Conservation (phyloP, 2,329 filamentous ascomycete genomes). For the Penicillium sp. region DNA sequence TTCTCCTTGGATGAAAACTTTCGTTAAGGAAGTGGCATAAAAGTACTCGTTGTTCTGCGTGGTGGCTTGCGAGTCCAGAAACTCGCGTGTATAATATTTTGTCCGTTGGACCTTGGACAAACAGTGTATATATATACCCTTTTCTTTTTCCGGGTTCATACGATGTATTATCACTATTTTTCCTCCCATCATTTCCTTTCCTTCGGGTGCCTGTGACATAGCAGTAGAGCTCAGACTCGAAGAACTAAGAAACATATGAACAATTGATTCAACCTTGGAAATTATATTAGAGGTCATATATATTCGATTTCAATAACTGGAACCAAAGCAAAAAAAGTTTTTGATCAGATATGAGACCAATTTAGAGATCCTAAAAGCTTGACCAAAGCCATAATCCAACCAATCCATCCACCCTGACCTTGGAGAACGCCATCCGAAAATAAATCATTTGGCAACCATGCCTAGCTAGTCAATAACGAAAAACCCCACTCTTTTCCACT, state of each 20-base stretch:
- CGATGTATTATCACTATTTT: not conserved
- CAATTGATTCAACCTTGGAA: too few relatives aligned
- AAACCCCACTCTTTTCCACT: not conserved
- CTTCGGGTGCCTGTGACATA: not conserved
- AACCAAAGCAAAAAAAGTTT: not conserved
- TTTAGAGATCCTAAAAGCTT: not conserved
- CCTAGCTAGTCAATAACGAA: not conserved
- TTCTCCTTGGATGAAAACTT: slow-evolving; percentile 17
- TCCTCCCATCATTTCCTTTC: not conserved
- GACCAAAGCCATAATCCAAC: not conserved
- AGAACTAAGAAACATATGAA: too few relatives aligned
- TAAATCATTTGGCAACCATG: not conserved
- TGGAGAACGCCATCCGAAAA: not conserved
- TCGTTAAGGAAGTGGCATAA: not conserved
- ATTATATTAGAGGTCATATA: too few relatives aligned
- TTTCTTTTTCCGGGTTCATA: not conserved
- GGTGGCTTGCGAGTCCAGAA: not conserved
- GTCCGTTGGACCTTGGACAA: not conserved
- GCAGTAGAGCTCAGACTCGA: not conserved
- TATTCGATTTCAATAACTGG: too few relatives aligned
- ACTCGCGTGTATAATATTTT: slow-evolving; percentile 5
- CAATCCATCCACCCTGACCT: not conserved
- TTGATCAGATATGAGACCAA: not conserved
- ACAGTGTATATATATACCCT: slow-evolving; percentile 16
- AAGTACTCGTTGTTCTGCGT: not conserved